Evolutionary conservation across 148 eudicot species (phyloP).

Genomic region (Fallopia convolvulus): DNA sequence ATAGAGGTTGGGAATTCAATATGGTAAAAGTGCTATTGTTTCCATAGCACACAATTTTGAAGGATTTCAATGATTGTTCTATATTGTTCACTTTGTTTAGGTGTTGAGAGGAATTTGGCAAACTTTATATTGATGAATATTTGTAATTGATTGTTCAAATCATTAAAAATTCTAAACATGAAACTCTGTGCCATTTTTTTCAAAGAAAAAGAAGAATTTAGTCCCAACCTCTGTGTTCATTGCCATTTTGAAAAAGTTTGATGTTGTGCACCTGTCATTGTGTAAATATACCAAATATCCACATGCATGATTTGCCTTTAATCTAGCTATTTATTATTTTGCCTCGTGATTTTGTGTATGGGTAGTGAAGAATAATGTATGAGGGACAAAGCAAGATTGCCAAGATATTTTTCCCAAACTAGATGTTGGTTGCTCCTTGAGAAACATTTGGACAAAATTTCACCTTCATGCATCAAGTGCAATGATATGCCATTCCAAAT

Average conservation of each 20-base stretch:
- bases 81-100: background rate
- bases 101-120: background rate
- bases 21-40: background rate
- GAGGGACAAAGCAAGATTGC: too few species aligned
- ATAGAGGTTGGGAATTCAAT: background rate
- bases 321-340: background rate
- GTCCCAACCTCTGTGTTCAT: background rate
- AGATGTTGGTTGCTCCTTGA: background rate
- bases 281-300: background rate
- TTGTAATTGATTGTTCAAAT: background rate
- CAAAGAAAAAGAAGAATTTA: background rate
- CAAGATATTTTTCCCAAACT: background rate
- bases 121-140: background rate
- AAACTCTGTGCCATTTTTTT: background rate
- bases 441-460: background rate
- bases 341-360: background rate
- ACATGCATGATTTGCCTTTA: background rate
- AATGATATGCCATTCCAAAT: background rate
- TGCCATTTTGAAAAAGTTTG: background rate
- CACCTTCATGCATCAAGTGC: background rate
- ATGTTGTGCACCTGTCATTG: background rate
- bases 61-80: background rate
- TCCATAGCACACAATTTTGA: background rate
- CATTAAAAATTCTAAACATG: background rate
- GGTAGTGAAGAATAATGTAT: too few species aligned